Conservation (phyloP, 768 basidiomycete genomes). For the Jaapia argillacea region DNA sequence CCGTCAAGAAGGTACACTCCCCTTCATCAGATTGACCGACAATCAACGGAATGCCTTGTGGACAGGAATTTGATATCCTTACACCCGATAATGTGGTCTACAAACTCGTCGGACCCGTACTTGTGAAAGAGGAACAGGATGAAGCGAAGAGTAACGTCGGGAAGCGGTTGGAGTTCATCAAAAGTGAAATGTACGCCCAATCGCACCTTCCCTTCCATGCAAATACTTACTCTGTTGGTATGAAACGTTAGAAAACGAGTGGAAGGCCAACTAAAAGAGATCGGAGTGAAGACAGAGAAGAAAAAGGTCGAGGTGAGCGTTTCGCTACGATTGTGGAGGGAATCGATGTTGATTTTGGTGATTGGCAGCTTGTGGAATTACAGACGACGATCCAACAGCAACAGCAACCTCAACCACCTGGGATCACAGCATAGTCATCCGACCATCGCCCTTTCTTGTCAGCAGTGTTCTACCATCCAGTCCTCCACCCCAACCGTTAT, state of each 20-base stretch:
- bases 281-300: constrained; percentile 65
- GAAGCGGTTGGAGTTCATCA: constrained; percentile 85
- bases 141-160: constrained; percentile 87
- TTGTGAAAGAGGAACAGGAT: constrained; percentile 79
- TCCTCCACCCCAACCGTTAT: too few species aligned
- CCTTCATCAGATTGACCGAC: too few species aligned
- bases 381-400: constrained; percentile 47
- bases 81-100: constrained; percentile 73
- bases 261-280: constrained; percentile 73
- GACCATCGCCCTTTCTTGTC: too few species aligned
- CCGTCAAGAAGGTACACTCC: constrained; percentile 75
- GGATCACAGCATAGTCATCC: too few species aligned
- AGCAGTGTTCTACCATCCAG: too few species aligned
- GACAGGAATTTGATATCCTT: constrained; percentile 72
- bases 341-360: background rate
- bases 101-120: constrained; percentile 86
- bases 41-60: too few species aligned
- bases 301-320: constrained; percentile 72
- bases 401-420: too few species aligned
- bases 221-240: constrained; percentile 5
- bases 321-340: background rate
- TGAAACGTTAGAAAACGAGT: constrained; percentile 52
- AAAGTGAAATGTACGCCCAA: constrained; percentile 66
- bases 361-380: constrained; percentile 55
- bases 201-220: background rate